Evolutionary conservation across 768 basidiomycete genomes (phyloP).

Genomic region (Leccinellum luteum): DNA sequence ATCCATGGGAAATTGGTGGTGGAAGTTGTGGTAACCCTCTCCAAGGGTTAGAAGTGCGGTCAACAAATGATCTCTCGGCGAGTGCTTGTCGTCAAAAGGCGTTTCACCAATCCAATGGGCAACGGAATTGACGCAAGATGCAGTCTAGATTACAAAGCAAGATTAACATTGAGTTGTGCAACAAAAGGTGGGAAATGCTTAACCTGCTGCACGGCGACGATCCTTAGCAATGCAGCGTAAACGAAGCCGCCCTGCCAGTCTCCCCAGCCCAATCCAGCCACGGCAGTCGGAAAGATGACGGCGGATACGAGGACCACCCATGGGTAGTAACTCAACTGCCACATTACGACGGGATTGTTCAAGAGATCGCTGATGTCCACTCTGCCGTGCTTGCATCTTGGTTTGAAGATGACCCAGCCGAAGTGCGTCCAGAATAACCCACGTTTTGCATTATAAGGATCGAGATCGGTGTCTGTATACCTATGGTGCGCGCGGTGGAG

Average conservation of each 20-base stretch:
- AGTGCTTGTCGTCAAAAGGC: constrained; percentile 2
- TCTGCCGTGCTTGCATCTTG: background rate
- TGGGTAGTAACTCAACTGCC: constrained; percentile 2
- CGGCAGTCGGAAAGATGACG: background rate
- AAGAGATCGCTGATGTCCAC: constrained; percentile 4
- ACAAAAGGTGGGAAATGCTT: background rate
- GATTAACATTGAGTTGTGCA: background rate
- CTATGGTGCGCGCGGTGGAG: constrained; percentile 5
- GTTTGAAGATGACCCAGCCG: constrained; percentile 1
- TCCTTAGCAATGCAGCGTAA: constrained; percentile 1
- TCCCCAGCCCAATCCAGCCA: constrained; percentile 3
- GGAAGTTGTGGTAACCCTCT: constrained; percentile 7
- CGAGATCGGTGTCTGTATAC: constrained; percentile 8
- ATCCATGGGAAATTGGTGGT: constrained; percentile 5
- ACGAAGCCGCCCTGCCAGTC: constrained; percentile 7
- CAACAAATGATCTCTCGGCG: background rate
- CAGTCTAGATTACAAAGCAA: background rate
- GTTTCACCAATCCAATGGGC: constrained; percentile 3
- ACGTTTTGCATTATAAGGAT: constrained; percentile 1
- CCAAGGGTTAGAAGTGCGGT: constrained; percentile 1
- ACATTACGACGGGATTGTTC: constrained; percentile 1
- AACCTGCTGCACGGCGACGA: constrained; percentile 3
- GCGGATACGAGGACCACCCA: background rate
- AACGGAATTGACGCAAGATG: constrained; percentile 1
- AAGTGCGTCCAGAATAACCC: background rate